Evolutionary conservation across 2,329 filamentous ascomycete species (phyloP), one percentile per base, ranked within the genome.

Genomic region (Sordariomycetes sp.): DNA sequence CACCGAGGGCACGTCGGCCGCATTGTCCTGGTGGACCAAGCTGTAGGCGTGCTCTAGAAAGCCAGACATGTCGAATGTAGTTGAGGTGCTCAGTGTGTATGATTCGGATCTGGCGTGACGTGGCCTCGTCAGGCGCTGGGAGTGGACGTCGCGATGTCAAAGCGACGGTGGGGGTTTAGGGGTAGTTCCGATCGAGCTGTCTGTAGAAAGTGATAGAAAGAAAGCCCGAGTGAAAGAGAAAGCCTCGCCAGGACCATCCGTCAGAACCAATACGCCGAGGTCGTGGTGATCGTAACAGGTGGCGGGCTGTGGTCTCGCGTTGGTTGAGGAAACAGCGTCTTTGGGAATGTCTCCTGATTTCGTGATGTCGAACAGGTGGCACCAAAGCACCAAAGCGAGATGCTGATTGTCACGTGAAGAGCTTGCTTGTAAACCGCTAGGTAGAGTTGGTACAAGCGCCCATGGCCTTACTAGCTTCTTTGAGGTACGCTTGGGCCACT

Each of bases 1-100:
- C 61, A 92, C 70, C 42, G 82, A 79, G 38, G 92, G 90, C 52
- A 93, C 81, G 60, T 96, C 92, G 47, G 88, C 85, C 42, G 86
- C 75, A 72, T 95, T 96, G 76, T 98, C 92, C 75, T 92, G 80
- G 63, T 95, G 88, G 64, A 98, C 86, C 65, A 98, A 67, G 64
- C 86, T 95, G 74, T 96, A 98, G 46, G 92, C 76, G 61, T 85
- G 83, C 59, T 98, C 92, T 43, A 96, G 75, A 61, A 94, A 96
- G 48, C 83, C 82, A 65, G 90, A 82, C 90, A 96, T 98, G 72
- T 56, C 49, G 41, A 41, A 38, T 29, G 35, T 42, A 6, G 18
- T 8, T 42, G 42, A 44, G 39, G 39, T 46, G 37, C 31, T 35
- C 40, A 21, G 34, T 43, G 20, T 31, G 39, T 40, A 26, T 40